Evolutionary conservation across 129 eudicot genomes (phyloP).

Genomic region (Tagetes erecta): DNA sequence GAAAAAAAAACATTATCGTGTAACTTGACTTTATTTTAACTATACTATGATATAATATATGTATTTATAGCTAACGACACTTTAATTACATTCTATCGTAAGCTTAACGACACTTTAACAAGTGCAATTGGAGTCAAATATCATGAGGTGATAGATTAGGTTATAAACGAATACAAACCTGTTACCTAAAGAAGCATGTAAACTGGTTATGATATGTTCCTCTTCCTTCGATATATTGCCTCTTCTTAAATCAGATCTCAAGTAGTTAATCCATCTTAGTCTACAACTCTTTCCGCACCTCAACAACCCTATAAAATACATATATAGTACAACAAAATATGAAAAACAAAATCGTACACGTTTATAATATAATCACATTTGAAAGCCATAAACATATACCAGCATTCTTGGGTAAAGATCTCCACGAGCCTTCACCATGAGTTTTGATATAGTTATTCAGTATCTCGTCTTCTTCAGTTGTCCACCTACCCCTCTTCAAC

Average conservation of each 20-base stretch:
- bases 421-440: slow-evolving; percentile 89
- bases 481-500: slow-evolving; percentile 81
- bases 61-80: too few species aligned
- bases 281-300: slow-evolving; percentile 93
- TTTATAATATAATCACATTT: too few species aligned
- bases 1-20: too few species aligned
- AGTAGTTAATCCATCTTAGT: slow-evolving; percentile 84
- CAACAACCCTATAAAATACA: slow-evolving; percentile 45
- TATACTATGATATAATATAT: neutral
- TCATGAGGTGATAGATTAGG: neutral
- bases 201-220: slow-evolving; percentile 54
- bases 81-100: neutral
- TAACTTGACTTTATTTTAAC: too few species aligned
- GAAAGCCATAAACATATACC: slow-evolving; percentile 36
- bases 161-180: slow-evolving; percentile 36
- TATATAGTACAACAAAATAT: neutral
- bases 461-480: slow-evolving; percentile 66
- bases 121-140: neutral
- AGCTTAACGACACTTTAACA: neutral
- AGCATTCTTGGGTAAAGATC: slow-evolving; percentile 85
- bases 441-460: slow-evolving; percentile 55
- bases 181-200: slow-evolving; percentile 73
- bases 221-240: slow-evolving; percentile 69
- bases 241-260: slow-evolving; percentile 77
- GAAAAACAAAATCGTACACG: too few species aligned